Conservation (phyloP, 2,329 filamentous ascomycete genomes). For the Epichloe amarillans region DNA sequence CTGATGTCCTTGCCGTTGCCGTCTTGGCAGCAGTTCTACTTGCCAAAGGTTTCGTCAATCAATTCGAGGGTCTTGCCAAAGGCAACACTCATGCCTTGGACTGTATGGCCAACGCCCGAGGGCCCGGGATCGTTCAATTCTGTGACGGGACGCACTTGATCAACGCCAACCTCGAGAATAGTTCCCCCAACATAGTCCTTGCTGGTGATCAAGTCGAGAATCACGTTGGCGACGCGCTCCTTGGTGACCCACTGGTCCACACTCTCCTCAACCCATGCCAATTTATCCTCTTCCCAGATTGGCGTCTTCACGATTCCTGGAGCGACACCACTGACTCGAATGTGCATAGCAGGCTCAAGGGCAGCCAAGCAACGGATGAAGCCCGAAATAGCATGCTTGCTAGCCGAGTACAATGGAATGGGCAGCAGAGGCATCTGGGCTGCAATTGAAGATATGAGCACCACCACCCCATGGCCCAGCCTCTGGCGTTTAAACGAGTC, state of each 20-base stretch:
- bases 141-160: conserved; percentile 2
- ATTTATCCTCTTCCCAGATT: conserved; percentile 24
- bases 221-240: conserved; percentile 22
- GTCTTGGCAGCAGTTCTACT: neutral
- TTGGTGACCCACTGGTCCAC: conserved; percentile 21
- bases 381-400: conserved; percentile 16
- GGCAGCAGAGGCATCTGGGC: conserved; percentile 12
- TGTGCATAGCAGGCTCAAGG: conserved; percentile 17
- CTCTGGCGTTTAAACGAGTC: conserved; percentile 12
- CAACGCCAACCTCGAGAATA: conserved; percentile 6
- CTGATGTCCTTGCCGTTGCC: too few species aligned
- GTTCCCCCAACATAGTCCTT: conserved; percentile 15
- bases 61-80: neutral
- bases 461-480: conserved; percentile 11
- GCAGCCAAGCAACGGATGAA: conserved; percentile 20
- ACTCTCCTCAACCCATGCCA: conserved; percentile 15
- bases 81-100: neutral
- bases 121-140: conserved; percentile 7
- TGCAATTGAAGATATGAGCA: conserved; percentile 16
- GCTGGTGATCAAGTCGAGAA: conserved; percentile 20
- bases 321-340: conserved; percentile 22
- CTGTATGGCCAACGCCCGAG: neutral
- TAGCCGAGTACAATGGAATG: conserved; percentile 16
- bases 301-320: conserved; percentile 24
- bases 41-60: conserved; percentile 2